These are phyloP conservation scores for Sambucus nigra DNA, from an alignment of 129 eudicot genomes.

Conservation along the genomic window DNA sequence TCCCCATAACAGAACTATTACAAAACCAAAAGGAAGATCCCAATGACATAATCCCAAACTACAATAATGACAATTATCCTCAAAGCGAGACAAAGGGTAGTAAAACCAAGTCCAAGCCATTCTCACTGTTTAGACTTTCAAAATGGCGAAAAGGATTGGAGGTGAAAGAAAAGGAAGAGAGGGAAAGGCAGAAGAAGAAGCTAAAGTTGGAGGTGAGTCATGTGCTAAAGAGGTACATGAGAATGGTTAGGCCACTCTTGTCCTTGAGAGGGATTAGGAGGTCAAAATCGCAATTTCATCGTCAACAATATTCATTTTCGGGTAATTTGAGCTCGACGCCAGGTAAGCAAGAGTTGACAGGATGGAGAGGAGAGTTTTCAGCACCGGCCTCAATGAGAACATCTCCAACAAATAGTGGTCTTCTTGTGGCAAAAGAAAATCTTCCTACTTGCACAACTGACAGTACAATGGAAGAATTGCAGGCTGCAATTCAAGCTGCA, in stretches of 20 bases:
- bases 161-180: constrained; percentile 15
- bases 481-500: constrained; percentile 95
- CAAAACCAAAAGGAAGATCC: constrained; percentile 19
- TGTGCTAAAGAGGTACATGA: constrained; percentile 60
- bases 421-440: constrained; percentile 37
- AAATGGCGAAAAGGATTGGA: constrained; percentile 41
- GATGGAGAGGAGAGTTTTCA: constrained; percentile 53
- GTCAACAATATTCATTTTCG: constrained; percentile 48
- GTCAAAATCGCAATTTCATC: constrained; percentile 12
- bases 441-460: constrained; percentile 42
- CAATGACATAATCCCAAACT: neutral
- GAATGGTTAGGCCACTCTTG: constrained; percentile 60
- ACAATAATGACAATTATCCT: constrained; percentile 18
- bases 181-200: constrained; percentile 35
- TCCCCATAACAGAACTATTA: constrained; percentile 39
- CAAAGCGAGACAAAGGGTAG: constrained; percentile 18
- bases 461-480: constrained; percentile 88
- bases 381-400: constrained; percentile 81
- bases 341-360: constrained; percentile 23
- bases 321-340: constrained; percentile 35
- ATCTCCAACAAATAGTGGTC: constrained; percentile 79
- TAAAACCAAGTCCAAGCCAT: constrained; percentile 57
- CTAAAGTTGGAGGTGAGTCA: constrained; percentile 48
- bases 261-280: constrained; percentile 32
- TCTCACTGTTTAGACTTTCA: constrained; percentile 49